Evolutionary conservation across 331 rosid species (phyloP).

Genomic region (Phaseolus coccineus): DNA sequence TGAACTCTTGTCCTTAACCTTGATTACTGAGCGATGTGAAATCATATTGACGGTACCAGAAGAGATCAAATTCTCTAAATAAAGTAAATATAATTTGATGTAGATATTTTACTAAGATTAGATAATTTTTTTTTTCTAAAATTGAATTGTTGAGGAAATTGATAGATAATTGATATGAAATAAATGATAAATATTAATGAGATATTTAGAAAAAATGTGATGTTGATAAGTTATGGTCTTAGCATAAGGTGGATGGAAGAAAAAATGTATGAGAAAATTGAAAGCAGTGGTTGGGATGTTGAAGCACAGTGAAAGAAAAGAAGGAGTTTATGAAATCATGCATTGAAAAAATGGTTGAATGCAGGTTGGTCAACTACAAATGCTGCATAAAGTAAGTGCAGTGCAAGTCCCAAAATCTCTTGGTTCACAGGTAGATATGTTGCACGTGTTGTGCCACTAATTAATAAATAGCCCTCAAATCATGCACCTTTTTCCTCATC

Average conservation of each 20-base stretch:
- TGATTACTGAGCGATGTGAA: no score
- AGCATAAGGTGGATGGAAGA: neutral
- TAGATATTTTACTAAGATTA: no score
- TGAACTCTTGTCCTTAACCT: no score
- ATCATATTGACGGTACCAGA: no score
- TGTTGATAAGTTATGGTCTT: neutral
- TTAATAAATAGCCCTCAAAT: conserved; percentile 26
- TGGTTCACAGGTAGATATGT: neutral
- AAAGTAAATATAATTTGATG: no score
- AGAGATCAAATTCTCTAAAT: no score
- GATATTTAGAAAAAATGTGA: neutral
- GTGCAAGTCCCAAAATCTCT: conserved; percentile 30
- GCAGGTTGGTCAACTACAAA: conserved; percentile 37
- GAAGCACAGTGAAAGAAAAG: conserved; percentile 13
- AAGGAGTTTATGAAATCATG: conserved; percentile 24
- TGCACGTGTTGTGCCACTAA: conserved; percentile 35
- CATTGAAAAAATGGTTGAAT: conserved; percentile 17
- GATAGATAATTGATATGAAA: no score
- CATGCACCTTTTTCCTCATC: conserved; percentile 10
- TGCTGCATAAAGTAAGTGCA: conserved; percentile 31
- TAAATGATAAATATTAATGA: neutral
- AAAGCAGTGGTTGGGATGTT: conserved; percentile 7
- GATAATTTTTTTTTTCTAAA: no score
- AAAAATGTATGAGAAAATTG: neutral
- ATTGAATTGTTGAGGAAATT: no score